Evolutionary conservation across 345 rosid species (phyloP).

Genomic region (Sonneratia alba): DNA sequence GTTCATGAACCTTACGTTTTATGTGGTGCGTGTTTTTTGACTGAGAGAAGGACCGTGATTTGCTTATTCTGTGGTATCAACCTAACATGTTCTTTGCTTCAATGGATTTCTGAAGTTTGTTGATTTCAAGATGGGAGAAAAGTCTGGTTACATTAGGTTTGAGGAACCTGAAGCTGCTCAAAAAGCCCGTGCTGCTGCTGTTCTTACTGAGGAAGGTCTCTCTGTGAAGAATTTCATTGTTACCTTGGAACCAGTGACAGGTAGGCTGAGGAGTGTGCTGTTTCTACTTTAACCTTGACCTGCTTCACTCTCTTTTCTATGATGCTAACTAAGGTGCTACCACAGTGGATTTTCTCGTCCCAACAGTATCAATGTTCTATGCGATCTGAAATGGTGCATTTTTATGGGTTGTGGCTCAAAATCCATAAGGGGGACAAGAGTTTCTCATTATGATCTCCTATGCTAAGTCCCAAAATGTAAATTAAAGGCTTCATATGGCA

Average conservation of each 20-base stretch:
- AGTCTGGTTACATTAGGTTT: slow-evolving; percentile 68
- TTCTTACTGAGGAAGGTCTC: slow-evolving; percentile 72
- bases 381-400: background rate
- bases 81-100: slow-evolving; percentile 8
- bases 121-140: slow-evolving; percentile 82
- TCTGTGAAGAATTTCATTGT: slow-evolving; percentile 66
- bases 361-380: no score
- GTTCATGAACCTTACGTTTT: background rate
- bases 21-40: background rate
- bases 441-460: background rate
- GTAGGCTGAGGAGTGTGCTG: slow-evolving; percentile 26
- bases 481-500: background rate
- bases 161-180: slow-evolving; percentile 84
- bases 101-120: slow-evolving; percentile 37
- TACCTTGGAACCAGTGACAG: slow-evolving; percentile 76
- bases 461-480: background rate
- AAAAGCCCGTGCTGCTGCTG: slow-evolving; percentile 95
- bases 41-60: background rate
- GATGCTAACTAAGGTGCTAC: no score
- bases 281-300: no score
- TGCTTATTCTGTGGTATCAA: no score
- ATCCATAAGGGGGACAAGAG: no score
- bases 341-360: no score
- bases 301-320: no score
- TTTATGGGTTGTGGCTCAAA: background rate